These are phyloP conservation scores for Neurospora intermedia DNA, from an alignment of 495 filamentous ascomycete species.

Conservation along the genomic window DNA sequence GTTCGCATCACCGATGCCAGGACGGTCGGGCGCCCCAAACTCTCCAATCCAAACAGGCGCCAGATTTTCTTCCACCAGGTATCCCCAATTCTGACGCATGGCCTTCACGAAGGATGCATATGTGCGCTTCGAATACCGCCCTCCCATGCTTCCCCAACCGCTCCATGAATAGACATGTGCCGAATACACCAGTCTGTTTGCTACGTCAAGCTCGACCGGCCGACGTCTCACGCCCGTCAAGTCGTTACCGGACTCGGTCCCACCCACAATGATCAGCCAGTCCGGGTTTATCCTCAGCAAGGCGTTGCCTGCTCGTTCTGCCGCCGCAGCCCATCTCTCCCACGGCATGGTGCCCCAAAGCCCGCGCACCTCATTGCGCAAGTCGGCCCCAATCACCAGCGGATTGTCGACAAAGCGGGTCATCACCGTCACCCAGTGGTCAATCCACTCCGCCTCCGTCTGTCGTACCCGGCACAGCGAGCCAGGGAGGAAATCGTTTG, in stretches of 20 bases:
- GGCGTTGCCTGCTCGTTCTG: slow-evolving; percentile 43
- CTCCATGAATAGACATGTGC: slow-evolving; percentile 53
- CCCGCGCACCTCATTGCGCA: slow-evolving; percentile 51
- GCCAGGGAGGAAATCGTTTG: slow-evolving; percentile 42
- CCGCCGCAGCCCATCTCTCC: slow-evolving; percentile 45
- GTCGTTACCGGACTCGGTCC: slow-evolving; percentile 49
- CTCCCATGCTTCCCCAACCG: slow-evolving; percentile 46
- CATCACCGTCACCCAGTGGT: slow-evolving; percentile 51
- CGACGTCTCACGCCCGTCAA: slow-evolving; percentile 36
- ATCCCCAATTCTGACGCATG: slow-evolving; percentile 52
- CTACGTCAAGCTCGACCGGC: slow-evolving; percentile 41
- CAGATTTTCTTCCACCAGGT: slow-evolving; percentile 42
- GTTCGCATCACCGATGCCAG: slow-evolving; percentile 39
- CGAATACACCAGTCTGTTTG: slow-evolving; percentile 47
- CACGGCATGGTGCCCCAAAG: slow-evolving; percentile 54
- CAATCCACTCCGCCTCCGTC: slow-evolving; percentile 47
- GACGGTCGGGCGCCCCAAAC: slow-evolving; percentile 42
- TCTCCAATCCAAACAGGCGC: slow-evolving; percentile 55
- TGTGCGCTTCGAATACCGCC: slow-evolving; percentile 38
- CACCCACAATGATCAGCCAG: slow-evolving; percentile 53
- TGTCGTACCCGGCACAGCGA: slow-evolving; percentile 42
- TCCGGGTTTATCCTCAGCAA: slow-evolving; percentile 44
- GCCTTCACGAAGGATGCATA: slow-evolving; percentile 46
- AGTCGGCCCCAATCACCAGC: slow-evolving; percentile 46
- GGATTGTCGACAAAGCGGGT: slow-evolving; percentile 36